Conservation (phyloP, 805 yeast species). For the Saccharomycopsis javanensis region DNA sequence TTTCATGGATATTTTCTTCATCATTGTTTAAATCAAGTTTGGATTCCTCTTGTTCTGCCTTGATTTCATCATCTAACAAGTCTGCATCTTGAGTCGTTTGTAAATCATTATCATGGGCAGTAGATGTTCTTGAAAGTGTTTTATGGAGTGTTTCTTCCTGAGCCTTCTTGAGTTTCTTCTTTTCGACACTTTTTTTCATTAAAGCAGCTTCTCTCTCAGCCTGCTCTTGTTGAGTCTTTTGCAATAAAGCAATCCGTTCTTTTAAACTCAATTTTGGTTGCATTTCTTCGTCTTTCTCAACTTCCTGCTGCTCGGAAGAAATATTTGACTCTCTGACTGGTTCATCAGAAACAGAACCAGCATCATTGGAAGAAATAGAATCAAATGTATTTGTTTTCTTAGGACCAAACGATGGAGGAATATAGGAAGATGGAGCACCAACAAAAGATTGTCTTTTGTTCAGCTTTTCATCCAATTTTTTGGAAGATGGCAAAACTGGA, state of each 20-base stretch:
- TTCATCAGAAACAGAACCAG: conserved; percentile 19
- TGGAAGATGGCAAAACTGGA: conserved; percentile 32
- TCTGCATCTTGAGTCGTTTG: background rate
- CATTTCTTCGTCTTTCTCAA: conserved; percentile 42
- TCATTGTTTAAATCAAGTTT: background rate
- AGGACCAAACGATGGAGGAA: conserved; percentile 31
- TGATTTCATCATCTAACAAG: background rate
- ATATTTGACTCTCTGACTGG: conserved; percentile 22
- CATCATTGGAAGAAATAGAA: background rate
- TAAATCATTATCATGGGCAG: background rate
- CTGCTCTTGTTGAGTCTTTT: conserved; percentile 72
- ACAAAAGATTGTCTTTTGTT: conserved; percentile 47
- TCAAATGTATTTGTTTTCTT: conserved; percentile 30
- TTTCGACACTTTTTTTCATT: conserved; percentile 40
- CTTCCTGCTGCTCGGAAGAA: conserved; percentile 20
- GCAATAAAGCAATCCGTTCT: conserved; percentile 78
- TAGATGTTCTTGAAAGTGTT: background rate
- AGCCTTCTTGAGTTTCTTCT: conserved; percentile 31
- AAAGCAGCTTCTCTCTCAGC: conserved; percentile 62
- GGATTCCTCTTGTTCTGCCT: background rate
- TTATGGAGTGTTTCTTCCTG: background rate
- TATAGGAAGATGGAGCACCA: conserved; percentile 49
- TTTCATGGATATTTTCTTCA: background rate
- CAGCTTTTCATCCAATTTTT: conserved; percentile 36
- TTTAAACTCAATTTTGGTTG: conserved; percentile 73